Base-by-base conservation (phyloP, 257 asterid genomes). In the Handroanthus guayacan region DNA sequence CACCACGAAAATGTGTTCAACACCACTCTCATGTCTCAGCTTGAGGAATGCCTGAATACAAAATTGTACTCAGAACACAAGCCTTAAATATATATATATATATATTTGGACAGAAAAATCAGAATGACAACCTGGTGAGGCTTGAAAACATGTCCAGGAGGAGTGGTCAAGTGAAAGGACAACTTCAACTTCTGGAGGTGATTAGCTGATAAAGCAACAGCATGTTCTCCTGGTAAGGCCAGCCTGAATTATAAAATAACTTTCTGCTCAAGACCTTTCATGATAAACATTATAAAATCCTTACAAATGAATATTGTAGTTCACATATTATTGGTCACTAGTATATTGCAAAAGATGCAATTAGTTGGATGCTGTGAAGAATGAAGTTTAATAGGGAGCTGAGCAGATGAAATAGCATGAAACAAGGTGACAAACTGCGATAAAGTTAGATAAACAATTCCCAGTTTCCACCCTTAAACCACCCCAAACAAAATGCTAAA, bases 101-200 rank as follows among this genome's bases (percentile, higher is more conserved):
- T 5, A 43, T 39, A 73, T 45, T 78, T 68, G 43, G 56, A 43
- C 12, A 54, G 3, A 73, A 44, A 57, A 64, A 39, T 73, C 48
- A 60, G 62, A 81, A 63, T 54, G 38, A 76, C 43, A 81, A 93
- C 99, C 98, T 95, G 99, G 85, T 93, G 97, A 65, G 99, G 97
- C 76, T 82, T 86, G 82, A 93, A 93, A 67, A 89, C 88, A 56
- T 85, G 82, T 82, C 96, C 94, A 67, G 81, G 83, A 72, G 99
- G 90, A 84, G 97, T 88, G 67, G 75, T 81, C 83, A 95, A 85
- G 79, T 81, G 86, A 84, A 91, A 95, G 58, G 92, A 85, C 82
- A 95, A 74, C 67, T 81, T 83, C 80, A 95, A 80, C 87, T 92
- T 92, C 90, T 95, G 99, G 70, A 95, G 97, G 78, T 95, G 99